Evolutionary conservation across 441 rosid genomes (phyloP).

Genomic region (Daphne laureola): DNA sequence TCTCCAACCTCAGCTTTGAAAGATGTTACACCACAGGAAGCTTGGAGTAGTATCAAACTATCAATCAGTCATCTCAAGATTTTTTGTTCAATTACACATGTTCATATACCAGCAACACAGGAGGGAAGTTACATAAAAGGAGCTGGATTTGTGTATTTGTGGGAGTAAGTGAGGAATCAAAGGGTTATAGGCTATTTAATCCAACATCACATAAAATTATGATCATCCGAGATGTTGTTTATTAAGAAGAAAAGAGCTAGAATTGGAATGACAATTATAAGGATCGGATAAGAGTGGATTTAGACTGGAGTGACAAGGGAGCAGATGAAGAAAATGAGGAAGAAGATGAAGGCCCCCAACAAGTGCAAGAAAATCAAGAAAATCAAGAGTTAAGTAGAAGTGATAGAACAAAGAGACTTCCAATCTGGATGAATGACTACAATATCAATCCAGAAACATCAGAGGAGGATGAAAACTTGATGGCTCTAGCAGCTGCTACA

Average conservation of each 20-base stretch:
- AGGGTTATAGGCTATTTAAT: background rate
- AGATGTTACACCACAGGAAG: background rate
- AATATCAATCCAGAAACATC: too few relatives aligned
- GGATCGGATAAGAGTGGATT: too few relatives aligned
- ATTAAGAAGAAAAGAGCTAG: background rate
- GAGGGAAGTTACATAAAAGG: background rate
- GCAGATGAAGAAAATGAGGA: too few relatives aligned
- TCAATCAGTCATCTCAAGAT: background rate
- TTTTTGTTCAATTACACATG: background rate
- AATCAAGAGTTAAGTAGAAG: too few relatives aligned
- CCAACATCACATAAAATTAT: background rate
- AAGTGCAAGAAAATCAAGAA: too few relatives aligned
- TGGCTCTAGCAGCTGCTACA: too few relatives aligned
- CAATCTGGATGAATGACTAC: too few relatives aligned
- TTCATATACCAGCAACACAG: too few relatives aligned
- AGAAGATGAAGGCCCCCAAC: too few relatives aligned
- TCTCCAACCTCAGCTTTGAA: background rate
- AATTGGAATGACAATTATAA: background rate
- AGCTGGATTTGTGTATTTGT: background rate
- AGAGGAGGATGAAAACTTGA: too few relatives aligned
- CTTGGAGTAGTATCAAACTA: background rate
- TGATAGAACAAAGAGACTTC: too few relatives aligned
- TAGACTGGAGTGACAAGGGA: background rate
- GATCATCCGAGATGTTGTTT: background rate
- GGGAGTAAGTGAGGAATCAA: background rate